Base-by-base conservation (phyloP, 805 yeast genomes). In the Torulaspora microellipsoides region DNA sequence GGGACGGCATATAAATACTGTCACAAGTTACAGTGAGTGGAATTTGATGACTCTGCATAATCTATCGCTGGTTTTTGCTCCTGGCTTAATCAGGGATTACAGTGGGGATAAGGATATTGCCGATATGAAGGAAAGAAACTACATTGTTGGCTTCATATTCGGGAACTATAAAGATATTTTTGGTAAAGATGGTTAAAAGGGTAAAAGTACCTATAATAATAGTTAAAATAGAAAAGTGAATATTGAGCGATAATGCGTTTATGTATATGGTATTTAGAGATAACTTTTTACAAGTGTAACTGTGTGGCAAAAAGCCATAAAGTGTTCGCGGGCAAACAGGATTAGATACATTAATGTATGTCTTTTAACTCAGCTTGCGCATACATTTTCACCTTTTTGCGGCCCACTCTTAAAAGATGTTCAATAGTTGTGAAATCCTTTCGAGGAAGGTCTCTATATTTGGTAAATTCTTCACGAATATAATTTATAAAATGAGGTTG, bases 31-130 rank as follows among this genome's bases (percentile, higher is more conserved):
- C 59, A 71, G 78, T 35, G 64, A 63, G 10, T 59, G 65, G 34
- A 93, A 90, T 60, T 74, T 90, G 62, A 93, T 93, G 99, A 85
- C 77, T 33, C 70, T 76, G 54, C 81, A 81, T 63, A 89, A 93
- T 56, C 66, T 93, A 41, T 82, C 96, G 0, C 87, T 93, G 34
- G 96, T 91, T 7, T 93, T 93, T 71, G 95, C 96, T 1, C 98
- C 99, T 3, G 88, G 96, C 7, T 67, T 93, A 34, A 83, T 89
- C 0, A 74, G 95, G 37, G 95, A 88, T 55, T 68, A 73, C 46
- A 74, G 80, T 32, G 90, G 95, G 7, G 88, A 84, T 51, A 76
- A 82, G 42, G 99, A 93, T 62, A 78, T 93, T 62, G 58, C 72
- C 42, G 98, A 93, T 62, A 87, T 88, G 85, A 84, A 83, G 20